These are phyloP conservation scores for Picochlorum sp. DNA, from an alignment of 139 green algal species.

Conservation along the genomic window DNA sequence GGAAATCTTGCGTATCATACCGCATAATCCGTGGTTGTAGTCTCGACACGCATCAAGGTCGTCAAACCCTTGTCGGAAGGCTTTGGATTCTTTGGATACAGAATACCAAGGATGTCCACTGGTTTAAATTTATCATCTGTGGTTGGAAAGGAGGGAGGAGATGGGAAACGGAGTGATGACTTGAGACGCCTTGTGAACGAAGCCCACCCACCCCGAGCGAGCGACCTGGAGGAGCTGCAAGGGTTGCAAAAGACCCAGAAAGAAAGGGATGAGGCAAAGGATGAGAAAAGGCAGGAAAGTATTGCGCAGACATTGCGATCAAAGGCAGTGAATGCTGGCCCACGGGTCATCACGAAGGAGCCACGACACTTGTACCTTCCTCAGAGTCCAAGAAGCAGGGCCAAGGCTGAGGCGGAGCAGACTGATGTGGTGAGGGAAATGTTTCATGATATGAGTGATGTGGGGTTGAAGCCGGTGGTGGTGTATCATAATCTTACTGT, in stretches of 20 bases:
- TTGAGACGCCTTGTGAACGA: constrained; percentile 18
- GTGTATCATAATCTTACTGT: constrained; percentile 65
- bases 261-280: constrained; percentile 4
- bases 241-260: constrained; percentile 34
- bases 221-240: constrained; percentile 26
- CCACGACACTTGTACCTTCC: constrained; percentile 31
- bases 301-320: constrained; percentile 24
- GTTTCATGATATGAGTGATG: constrained; percentile 44
- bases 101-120: no score
- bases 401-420: constrained; percentile 19
- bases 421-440: constrained; percentile 31
- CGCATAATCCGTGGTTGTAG: no score
- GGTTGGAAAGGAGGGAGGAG: not conserved
- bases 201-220: constrained; percentile 25
- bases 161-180: constrained; percentile 1
- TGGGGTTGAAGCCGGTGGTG: constrained; percentile 61
- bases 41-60: no score
- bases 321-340: constrained; percentile 7
- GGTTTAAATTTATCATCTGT: no score
- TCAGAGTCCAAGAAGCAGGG: constrained; percentile 18
- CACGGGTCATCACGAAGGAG: constrained; percentile 19
- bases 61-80: no score
- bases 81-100: no score
- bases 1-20: no score
- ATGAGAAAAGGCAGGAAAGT: constrained; percentile 1